Conservation (phyloP, 2,329 filamentous ascomycete genomes). For the Lasiodiplodia hormozganensis region DNA sequence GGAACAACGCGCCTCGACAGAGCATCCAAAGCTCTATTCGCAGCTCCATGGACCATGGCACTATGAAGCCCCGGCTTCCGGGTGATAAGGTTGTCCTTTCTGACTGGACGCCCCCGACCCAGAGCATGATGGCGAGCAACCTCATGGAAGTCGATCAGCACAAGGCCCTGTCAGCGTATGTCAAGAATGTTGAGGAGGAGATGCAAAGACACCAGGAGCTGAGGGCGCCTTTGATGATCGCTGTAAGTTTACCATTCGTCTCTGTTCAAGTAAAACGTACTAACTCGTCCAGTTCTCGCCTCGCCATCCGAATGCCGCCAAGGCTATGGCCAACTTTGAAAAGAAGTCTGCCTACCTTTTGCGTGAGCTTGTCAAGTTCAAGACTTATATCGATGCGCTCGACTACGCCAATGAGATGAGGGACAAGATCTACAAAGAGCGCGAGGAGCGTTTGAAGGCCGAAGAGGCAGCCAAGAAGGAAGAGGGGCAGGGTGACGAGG, state of each 20-base stretch:
- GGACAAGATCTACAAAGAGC: conserved; percentile 68
- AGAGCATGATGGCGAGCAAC: conserved; percentile 86
- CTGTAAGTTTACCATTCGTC: conserved; percentile 55
- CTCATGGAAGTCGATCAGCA: conserved; percentile 83
- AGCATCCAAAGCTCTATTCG: conserved; percentile 68
- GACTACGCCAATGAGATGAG: conserved; percentile 73
- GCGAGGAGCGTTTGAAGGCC: conserved; percentile 32
- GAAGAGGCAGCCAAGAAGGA: conserved; percentile 15
- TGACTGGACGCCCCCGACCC: conserved; percentile 88
- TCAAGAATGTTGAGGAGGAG: conserved; percentile 84
- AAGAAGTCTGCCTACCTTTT: conserved; percentile 91
- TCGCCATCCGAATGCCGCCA: conserved; percentile 77
- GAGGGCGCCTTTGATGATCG: conserved; percentile 83
- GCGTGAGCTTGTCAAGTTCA: conserved; percentile 94
- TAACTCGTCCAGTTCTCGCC: conserved; percentile 70
- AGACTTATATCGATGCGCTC: conserved; percentile 90
- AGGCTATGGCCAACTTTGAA: conserved; percentile 97
- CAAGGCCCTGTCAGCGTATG: conserved; percentile 75
- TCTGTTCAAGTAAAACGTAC: not conserved
- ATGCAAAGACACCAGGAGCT: conserved; percentile 87
- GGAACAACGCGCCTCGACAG: conserved; percentile 53
- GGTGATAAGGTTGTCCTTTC: conserved; percentile 84
- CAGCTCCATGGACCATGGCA: conserved; percentile 63
- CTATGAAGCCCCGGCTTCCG: conserved; percentile 71
- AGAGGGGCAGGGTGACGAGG: conserved; percentile 5